Evolutionary conservation across 2,329 filamentous ascomycete genomes (phyloP), one percentile per base, ranked within the genome.

Genomic region (Aspergillus candidus): DNA sequence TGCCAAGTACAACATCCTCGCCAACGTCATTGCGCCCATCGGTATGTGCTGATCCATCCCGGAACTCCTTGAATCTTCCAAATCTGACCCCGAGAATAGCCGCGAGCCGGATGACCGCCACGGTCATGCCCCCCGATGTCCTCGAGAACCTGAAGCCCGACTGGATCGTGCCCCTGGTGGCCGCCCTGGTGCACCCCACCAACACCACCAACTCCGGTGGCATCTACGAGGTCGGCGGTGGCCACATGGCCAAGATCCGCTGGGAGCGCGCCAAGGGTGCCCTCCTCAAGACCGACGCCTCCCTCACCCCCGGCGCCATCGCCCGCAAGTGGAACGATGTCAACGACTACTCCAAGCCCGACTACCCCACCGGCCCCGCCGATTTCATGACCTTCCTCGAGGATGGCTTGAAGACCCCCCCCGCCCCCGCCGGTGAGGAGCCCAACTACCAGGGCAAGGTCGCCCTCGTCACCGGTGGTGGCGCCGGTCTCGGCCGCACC

Each of bases 251-350:
- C 22, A 27, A 27, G 22, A 27, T 27, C 22, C 22, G 22, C 22
- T 27, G 22, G 22, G 22, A 27, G 22, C 22, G 22, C 22, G 22
- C 22, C 22, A 27, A 27, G 22, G 22, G 22, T 27, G 22, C 22
- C 22, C 22, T 27, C 22, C 70, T 27, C 22, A 94, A 91, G 76
- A 83, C 88, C 44, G 93, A 97, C 69, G 80, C 84, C 59, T 83
- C 79, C 52, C 86, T 95, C 68, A 97, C 91, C 5, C 87, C 93
- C 10, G 85, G 86, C 54, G 89, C 90, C 48, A 76, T 98, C 54
- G 75, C 94, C 52, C 83, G 86, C 72, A 89, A 91, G 70, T 98
- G 93, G 93, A 77, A 85, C 62, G 78, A 89, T 63, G 82, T 97
- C 54, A 80, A 80, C 58, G 85, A 97, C 75, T 97, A 91, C 74